These are phyloP conservation scores for Suillus variegatus DNA, from an alignment of 768 basidiomycete species.

Conservation along the genomic window DNA sequence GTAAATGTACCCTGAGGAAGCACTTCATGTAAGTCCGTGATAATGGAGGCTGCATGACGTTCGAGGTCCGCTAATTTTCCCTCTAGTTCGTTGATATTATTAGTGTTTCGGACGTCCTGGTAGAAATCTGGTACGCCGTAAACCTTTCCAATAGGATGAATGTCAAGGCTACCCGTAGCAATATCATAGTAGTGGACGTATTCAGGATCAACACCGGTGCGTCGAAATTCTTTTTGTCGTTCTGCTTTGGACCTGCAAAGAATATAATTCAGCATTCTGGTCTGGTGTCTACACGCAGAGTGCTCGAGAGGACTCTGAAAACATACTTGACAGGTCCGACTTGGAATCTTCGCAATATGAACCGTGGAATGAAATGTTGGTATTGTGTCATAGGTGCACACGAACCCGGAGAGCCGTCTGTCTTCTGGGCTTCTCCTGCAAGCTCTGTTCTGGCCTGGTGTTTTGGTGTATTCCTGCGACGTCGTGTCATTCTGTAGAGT, in stretches of 20 bases:
- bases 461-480: not conserved
- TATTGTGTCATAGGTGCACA: constrained; percentile 4
- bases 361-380: constrained; percentile 16
- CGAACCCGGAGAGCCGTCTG: not conserved
- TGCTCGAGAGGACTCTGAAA: not conserved
- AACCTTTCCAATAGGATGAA: constrained; percentile 14
- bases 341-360: constrained; percentile 14
- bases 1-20: constrained; percentile 13
- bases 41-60: constrained; percentile 23
- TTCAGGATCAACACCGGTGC: constrained; percentile 12
- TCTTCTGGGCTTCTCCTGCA: not conserved
- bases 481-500: not conserved
- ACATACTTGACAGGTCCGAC: constrained; percentile 10
- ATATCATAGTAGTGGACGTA: constrained; percentile 14
- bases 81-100: constrained; percentile 32
- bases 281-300: not conserved
- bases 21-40: constrained; percentile 18
- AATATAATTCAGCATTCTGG: not conserved
- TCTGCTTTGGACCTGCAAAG: constrained; percentile 13
- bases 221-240: constrained; percentile 8
- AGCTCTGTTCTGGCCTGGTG: not conserved
- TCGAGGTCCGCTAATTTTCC: constrained; percentile 31
- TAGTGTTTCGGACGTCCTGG: constrained; percentile 20
- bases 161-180: constrained; percentile 11
- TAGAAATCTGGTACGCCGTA: constrained; percentile 28